Evolutionary conservation across 2,329 filamentous ascomycete species (phyloP).

Genomic region (Colletotrichum filicis): DNA sequence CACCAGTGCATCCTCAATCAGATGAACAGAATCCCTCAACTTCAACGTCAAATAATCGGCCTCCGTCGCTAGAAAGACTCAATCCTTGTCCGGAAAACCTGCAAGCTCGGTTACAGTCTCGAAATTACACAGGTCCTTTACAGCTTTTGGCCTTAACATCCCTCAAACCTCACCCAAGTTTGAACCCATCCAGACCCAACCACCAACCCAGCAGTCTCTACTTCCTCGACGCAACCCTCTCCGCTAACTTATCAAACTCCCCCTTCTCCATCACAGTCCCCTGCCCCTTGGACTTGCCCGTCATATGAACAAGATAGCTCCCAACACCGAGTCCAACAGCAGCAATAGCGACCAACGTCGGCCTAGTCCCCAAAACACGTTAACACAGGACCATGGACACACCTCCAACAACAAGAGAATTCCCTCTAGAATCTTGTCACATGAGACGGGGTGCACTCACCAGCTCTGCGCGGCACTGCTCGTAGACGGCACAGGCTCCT

Average conservation of each 20-base stretch:
- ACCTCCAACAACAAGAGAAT: too few species aligned
- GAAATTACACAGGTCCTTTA: too few species aligned
- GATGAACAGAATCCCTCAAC: too few species aligned
- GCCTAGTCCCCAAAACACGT: slow-evolving; percentile 4
- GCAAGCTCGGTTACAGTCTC: accelerated
- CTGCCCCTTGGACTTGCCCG: slow-evolving; percentile 19
- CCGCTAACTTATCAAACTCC: slow-evolving; percentile 6
- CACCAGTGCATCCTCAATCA: too few species aligned
- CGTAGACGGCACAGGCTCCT: slow-evolving; percentile 22
- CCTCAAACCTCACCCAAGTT: too few species aligned
- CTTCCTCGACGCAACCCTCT: slow-evolving; percentile 1
- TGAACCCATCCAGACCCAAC: not conserved
- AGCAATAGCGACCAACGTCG: slow-evolving; percentile 25
- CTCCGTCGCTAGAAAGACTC: too few species aligned
- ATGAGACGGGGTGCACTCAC: not conserved
- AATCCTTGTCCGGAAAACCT: accelerated
- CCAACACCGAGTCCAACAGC: slow-evolving; percentile 22
- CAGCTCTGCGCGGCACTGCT: slow-evolving; percentile 25
- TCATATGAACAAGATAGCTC: slow-evolving; percentile 27
- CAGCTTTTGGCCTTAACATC: too few species aligned
- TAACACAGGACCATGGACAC: too few species aligned
- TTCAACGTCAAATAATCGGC: too few species aligned
- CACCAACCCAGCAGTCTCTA: not conserved
- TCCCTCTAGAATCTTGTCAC: too few species aligned
- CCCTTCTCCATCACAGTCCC: not conserved